Evolutionary conservation across 1,139 yeast genomes (phyloP), one percentile per base, ranked within the genome.

Genomic region (Trichomonascaceae sp.): DNA sequence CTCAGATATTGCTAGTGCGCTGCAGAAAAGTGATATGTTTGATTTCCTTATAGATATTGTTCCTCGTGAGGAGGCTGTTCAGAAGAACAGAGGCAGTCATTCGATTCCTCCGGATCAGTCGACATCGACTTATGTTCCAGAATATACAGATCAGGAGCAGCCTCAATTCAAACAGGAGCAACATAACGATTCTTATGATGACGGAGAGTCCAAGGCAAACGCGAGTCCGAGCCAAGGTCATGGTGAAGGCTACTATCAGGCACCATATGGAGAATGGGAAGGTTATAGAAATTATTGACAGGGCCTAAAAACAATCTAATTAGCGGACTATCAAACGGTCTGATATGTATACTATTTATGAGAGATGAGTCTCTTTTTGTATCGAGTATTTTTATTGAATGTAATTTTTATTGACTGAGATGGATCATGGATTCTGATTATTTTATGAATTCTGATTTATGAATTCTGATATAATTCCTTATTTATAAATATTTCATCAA

Each of bases 1-100:
- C 64, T 85, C 91, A 1, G 99, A 93, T 67, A 90, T 93, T 59
- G 96, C 97, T 1, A 95, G 95, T 41, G 99, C 99, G 1, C 76
- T 93, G 58, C 95, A 93, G 59, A 89, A 88, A 67, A 84, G 93
- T 53, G 99, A 93, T 70, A 91, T 93, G 96, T 93, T 91, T 76
- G 99, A 93, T 67, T 93, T 93, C 67, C 73, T 93, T 56, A 93
- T 93, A 62, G 99, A 93, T 68, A 90, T 93, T 45, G 98, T 93
- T 7, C 98, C 99, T 8, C 76, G 98, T 56, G 74, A 71, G 55
- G 74, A 71, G 55, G 73, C 72, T 18, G 45, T 18, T 8, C 52
- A 48, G 19, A 39, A 49, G 22, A 19, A 44, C 39, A 43, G 49
- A n/a, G 41, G 47, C 17, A 43, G 51, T 9, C 52, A 49, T 18